Conservation (phyloP, 78 protist species). For the Neovahlkampfia damariscottae region DNA sequence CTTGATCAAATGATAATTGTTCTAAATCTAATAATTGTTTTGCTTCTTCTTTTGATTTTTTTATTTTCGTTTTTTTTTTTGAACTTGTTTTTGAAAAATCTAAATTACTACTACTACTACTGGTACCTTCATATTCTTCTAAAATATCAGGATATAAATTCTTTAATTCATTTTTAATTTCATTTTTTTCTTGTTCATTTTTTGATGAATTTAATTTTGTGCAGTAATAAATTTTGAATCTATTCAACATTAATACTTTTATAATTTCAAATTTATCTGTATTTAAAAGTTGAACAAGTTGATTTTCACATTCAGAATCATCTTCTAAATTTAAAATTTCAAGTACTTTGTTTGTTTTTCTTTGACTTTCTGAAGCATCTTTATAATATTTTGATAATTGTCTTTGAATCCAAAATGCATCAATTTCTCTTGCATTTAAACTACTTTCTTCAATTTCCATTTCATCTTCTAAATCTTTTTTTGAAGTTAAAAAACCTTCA, state of each 20-base stretch:
- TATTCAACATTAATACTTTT: background rate
- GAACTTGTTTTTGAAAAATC: constrained; percentile 5
- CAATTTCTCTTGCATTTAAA: constrained; percentile 5
- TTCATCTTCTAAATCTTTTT: background rate
- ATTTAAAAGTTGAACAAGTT: background rate
- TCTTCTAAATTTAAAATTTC: background rate
- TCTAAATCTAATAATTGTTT: constrained; percentile 1
- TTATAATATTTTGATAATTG: background rate
- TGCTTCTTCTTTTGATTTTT: background rate
- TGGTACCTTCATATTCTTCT: background rate
- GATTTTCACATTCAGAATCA: constrained; percentile 9
- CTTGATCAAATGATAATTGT: constrained; percentile 20
- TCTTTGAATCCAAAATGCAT: constrained; percentile 17
- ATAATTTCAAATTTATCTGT: background rate
- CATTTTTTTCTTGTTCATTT: background rate
- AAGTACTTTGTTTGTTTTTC: background rate
- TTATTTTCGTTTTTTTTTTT: background rate
- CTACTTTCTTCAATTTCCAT: background rate
- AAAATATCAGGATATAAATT: background rate
- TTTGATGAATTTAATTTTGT: background rate
- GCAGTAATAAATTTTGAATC: constrained; percentile 10
- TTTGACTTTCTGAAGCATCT: background rate
- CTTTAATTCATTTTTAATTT: background rate
- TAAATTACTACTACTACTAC: background rate
- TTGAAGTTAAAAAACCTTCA: background rate